Conservation (phyloP, 2,329 filamentous ascomycete genomes). For the Leptographium lundbergii region DNA sequence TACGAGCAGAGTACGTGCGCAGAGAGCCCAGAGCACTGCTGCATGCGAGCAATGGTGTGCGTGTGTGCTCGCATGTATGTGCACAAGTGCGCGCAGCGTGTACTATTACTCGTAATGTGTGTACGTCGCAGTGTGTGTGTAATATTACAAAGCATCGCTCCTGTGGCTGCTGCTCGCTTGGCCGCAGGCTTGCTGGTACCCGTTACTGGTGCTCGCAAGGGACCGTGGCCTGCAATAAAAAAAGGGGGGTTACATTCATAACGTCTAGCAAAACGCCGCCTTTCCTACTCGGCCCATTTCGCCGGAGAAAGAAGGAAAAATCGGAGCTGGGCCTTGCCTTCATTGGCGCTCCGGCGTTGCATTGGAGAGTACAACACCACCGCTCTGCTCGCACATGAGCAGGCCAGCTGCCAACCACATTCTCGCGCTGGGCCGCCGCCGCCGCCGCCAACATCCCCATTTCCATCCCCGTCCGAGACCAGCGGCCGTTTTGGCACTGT, state of each 20-base stretch:
- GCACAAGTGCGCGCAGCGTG: no score
- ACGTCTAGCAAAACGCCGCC: constrained; percentile 4
- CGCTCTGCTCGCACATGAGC: background rate
- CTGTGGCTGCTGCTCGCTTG: no score
- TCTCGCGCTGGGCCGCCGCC: background rate
- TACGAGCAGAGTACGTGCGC: background rate
- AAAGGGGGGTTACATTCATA: constrained; percentile 6
- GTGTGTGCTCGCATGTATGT: background rate
- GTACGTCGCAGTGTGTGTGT: no score
- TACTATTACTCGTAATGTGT: no score
- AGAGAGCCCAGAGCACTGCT: no score
- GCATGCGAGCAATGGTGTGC: no score
- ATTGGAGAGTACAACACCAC: background rate
- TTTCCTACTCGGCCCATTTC: constrained; percentile 9
- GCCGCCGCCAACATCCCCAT: background rate
- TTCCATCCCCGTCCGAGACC: background rate
- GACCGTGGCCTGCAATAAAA: background rate
- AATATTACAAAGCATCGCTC: background rate
- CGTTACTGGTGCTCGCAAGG: background rate
- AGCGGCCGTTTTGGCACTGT: background rate
- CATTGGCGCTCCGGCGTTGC: background rate
- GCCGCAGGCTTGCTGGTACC: background rate
- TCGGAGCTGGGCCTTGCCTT: background rate
- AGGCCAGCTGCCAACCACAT: background rate
- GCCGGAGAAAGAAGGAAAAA: constrained; percentile 1